These are phyloP conservation scores for Ligustrum vulgare DNA, from an alignment of 257 asterid species.

Conservation along the genomic window DNA sequence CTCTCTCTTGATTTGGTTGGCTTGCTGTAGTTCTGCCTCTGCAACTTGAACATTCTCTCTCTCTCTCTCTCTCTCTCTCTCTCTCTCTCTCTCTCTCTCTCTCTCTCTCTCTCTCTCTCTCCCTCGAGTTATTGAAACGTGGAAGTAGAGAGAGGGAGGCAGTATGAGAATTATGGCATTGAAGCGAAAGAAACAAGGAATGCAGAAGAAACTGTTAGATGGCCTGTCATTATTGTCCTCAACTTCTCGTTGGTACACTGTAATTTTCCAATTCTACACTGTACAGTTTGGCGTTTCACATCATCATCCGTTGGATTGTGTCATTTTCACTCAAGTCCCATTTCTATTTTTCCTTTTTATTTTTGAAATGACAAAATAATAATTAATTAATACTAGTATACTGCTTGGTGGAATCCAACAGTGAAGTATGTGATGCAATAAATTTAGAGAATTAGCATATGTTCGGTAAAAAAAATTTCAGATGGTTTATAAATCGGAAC, in stretches of 20 bases:
- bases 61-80: constrained; percentile 21
- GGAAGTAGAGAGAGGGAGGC: background rate
- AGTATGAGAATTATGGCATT: background rate
- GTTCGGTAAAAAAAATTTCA: too few relatives aligned
- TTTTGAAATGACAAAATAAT: background rate
- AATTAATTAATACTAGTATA: too few relatives aligned
- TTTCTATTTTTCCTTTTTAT: too few relatives aligned
- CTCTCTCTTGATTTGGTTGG: constrained; percentile 48
- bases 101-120: constrained; percentile 12
- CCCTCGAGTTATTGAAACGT: constrained; percentile 11
- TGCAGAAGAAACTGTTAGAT: background rate
- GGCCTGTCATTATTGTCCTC: background rate
- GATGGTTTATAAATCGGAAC: too few relatives aligned
- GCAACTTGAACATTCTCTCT: constrained; percentile 64
- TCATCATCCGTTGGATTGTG: too few relatives aligned
- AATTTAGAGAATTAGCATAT: too few relatives aligned
- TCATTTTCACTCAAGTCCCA: too few relatives aligned
- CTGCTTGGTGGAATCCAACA: too few relatives aligned
- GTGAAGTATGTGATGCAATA: too few relatives aligned
- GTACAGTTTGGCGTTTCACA: constrained; percentile 22
- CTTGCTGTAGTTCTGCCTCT: constrained; percentile 43
- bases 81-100: constrained; percentile 16
- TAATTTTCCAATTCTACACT: constrained; percentile 24
- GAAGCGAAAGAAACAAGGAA: background rate
- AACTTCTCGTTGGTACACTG: constrained; percentile 29